phyloP scores from a whole-genome alignment of 352 stramenopile genomes.

The Phytophthora crassamura region DNA sequence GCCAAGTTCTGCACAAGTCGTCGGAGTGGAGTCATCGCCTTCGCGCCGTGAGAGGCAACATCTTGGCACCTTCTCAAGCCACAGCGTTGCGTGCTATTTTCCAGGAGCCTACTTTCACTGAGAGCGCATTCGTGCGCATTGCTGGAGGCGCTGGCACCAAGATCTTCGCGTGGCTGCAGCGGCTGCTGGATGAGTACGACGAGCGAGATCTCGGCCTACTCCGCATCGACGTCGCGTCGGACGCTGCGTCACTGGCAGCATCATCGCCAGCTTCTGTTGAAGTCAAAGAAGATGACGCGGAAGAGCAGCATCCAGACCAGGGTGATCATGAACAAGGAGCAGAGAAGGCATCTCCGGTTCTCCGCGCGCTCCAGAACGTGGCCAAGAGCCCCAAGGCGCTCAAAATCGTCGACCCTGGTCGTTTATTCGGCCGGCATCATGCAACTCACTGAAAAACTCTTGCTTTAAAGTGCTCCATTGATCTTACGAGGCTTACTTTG shows the following conservation, averaged over 20 bases:
- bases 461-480: constrained; percentile 19
- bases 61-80: constrained; percentile 54
- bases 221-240: constrained; percentile 22
- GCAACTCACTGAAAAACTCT: constrained; percentile 23
- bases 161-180: constrained; percentile 68
- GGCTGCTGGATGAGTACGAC: constrained; percentile 65
- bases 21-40: constrained; percentile 54
- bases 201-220: constrained; percentile 58
- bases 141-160: constrained; percentile 60
- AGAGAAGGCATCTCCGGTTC: constrained; percentile 20
- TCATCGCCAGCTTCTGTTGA: constrained; percentile 8
- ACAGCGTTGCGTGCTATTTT: constrained; percentile 64
- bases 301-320: constrained; percentile 14
- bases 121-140: constrained; percentile 60
- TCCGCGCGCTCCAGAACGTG: constrained; percentile 30
- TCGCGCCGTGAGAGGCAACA: constrained; percentile 40
- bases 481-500: constrained; percentile 17
- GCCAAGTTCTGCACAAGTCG: constrained; percentile 63
- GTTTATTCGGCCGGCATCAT: constrained; percentile 46
- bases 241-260: constrained; percentile 4
- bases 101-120: constrained; percentile 63
- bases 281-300: constrained; percentile 10
- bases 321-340: constrained; percentile 1
- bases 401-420: constrained; percentile 60
- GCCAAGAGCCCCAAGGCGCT: constrained; percentile 22